Conservation (phyloP, 345 rosid species). For the Theobroma cacao region DNA sequence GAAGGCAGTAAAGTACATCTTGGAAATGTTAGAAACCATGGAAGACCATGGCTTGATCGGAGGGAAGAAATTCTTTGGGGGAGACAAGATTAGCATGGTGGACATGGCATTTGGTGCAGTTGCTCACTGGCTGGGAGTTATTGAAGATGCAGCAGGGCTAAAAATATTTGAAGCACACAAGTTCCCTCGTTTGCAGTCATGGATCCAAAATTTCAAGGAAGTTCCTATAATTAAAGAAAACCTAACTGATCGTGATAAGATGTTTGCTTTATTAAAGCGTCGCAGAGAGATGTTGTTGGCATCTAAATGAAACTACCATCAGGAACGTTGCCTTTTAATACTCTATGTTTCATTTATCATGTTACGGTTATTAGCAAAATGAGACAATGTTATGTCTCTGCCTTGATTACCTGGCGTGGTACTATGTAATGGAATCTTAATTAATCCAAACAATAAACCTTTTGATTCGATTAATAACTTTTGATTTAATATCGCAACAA, state of each 20-base stretch:
- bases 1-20: not conserved
- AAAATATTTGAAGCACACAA: slow-evolving; percentile 3
- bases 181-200: slow-evolving; percentile 17
- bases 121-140: slow-evolving; percentile 6
- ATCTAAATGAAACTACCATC: not conserved
- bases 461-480: too few relatives aligned
- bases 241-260: not conserved
- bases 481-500: too few relatives aligned
- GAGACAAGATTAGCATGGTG: slow-evolving; percentile 17
- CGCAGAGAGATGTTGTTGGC: slow-evolving; percentile 4
- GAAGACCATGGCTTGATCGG: slow-evolving; percentile 7
- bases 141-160: not conserved
- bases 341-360: too few relatives aligned
- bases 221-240: slow-evolving; percentile 12
- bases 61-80: slow-evolving; percentile 17
- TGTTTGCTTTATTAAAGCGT: not conserved
- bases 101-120: slow-evolving; percentile 20
- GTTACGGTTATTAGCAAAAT: too few relatives aligned
- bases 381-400: too few relatives aligned
- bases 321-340: too few relatives aligned
- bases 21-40: slow-evolving; percentile 9
- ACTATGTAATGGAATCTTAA: too few relatives aligned
- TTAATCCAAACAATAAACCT: too few relatives aligned
- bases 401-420: too few relatives aligned
- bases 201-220: slow-evolving; percentile 12